Conservation (phyloP, 2,329 filamentous ascomycete species). For the Talaromyces sp. region DNA sequence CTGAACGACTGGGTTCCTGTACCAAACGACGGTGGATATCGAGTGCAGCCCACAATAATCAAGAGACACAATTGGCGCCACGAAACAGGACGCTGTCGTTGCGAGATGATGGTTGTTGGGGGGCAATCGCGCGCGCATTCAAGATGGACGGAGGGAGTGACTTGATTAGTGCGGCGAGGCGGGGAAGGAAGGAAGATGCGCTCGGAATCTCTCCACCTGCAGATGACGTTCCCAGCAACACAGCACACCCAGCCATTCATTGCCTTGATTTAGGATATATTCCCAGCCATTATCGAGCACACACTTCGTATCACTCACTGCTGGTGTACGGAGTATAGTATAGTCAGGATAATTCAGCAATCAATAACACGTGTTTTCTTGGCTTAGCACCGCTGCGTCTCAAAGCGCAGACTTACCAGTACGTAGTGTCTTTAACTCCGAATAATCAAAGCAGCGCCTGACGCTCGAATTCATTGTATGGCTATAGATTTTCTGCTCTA, state of each 20-base stretch:
- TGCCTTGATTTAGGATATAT: neutral
- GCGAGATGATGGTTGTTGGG: neutral
- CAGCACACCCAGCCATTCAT: neutral
- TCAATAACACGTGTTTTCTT: neutral
- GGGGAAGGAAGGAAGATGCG: no score
- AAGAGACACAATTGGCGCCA: neutral
- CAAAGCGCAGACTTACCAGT: neutral
- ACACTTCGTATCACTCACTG: neutral
- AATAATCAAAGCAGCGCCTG: neutral
- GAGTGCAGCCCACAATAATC: neutral
- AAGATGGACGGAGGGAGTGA: no score
- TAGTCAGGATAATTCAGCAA: neutral
- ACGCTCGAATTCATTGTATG: neutral
- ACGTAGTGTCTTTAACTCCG: neutral
- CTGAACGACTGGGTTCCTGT: neutral
- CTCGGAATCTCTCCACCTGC: neutral
- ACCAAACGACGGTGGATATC: neutral
- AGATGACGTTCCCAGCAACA: neutral
- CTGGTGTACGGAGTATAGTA: neutral
- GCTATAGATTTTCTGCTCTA: neutral
- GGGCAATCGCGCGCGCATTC: neutral
- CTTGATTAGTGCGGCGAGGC: neutral
- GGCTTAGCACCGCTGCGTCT: neutral
- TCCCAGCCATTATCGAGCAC: neutral
- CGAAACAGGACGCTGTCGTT: neutral